Evolutionary conservation across 768 basidiomycete species (phyloP).

Genomic region (Lentinus tigrinus): DNA sequence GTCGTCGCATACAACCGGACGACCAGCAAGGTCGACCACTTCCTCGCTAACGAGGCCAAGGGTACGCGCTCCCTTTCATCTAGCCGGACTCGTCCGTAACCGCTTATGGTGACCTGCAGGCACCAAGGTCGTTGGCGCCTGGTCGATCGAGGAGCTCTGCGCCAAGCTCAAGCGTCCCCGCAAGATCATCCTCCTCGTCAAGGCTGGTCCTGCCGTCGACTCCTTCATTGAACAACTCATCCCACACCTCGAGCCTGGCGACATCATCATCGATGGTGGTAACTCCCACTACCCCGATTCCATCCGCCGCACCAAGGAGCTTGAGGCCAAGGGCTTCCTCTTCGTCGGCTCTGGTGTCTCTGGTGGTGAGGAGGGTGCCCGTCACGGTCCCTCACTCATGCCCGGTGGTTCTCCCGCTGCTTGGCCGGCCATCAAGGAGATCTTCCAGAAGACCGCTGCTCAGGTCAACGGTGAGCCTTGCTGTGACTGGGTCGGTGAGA

Average conservation of each 20-base stretch:
- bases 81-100: conserved; percentile 19
- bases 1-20: conserved; percentile 98
- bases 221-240: conserved; percentile 88
- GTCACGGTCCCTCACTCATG: conserved; percentile 97
- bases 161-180: conserved; percentile 92
- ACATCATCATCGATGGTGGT: conserved; percentile 99
- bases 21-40: conserved; percentile 90
- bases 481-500: conserved; percentile 99
- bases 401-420: conserved; percentile 93
- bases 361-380: conserved; percentile 98
- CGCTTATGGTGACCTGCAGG: conserved; percentile 47
- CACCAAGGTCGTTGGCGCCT: conserved; percentile 93
- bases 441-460: conserved; percentile 98
- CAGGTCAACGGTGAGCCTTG: conserved; percentile 95
- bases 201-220: conserved; percentile 96
- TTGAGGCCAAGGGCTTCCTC: conserved; percentile 91
- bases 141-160: conserved; percentile 88
- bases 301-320: conserved; percentile 89
- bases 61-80: conserved; percentile 50
- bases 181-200: conserved; percentile 98
- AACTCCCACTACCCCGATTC: conserved; percentile 99
- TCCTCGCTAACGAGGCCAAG: conserved; percentile 97
- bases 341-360: conserved; percentile 99
- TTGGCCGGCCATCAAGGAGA: conserved; percentile 96
- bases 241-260: conserved; percentile 89